phyloP scores from a whole-genome alignment of 257 asterid species.

The Scutellaria baicalensis region DNA sequence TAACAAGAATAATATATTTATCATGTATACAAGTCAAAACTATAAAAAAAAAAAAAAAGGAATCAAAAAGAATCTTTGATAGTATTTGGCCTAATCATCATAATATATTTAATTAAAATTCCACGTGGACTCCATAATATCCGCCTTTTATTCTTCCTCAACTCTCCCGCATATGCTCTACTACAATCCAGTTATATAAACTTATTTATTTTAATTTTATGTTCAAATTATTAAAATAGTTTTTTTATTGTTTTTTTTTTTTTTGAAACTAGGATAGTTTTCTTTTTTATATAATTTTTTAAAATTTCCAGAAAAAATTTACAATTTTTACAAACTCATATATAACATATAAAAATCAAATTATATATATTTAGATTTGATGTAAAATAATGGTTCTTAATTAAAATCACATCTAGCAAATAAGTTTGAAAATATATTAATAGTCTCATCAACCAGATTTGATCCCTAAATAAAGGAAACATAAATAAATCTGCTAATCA shows the following conservation, averaged over 20 bases:
- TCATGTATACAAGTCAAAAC: not conserved
- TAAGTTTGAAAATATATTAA: not conserved
- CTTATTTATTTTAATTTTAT: too few relatives aligned
- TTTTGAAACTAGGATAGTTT: too few relatives aligned
- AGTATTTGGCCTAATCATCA: not conserved
- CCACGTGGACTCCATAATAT: not conserved
- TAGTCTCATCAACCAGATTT: not conserved
- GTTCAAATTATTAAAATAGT: too few relatives aligned
- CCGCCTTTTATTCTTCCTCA: not conserved
- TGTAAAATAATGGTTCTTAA: too few relatives aligned
- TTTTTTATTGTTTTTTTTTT: too few relatives aligned
- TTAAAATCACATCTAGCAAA: not conserved
- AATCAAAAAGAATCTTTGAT: conserved; percentile 3
- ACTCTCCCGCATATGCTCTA: not conserved
- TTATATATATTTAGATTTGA: too few relatives aligned
- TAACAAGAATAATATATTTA: not conserved
- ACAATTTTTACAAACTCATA: too few relatives aligned
- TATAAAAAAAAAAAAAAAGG: not conserved
- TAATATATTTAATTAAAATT: not conserved
- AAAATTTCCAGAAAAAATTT: too few relatives aligned
- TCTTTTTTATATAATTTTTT: too few relatives aligned
- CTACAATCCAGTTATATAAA: not conserved
- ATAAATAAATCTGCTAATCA: too few relatives aligned
- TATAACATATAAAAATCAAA: too few relatives aligned
- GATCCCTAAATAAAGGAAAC: not conserved